These are phyloP conservation scores for Sphagnurus paluster DNA, from an alignment of 1,284 basidiomycete species.

Conservation along the genomic window DNA sequence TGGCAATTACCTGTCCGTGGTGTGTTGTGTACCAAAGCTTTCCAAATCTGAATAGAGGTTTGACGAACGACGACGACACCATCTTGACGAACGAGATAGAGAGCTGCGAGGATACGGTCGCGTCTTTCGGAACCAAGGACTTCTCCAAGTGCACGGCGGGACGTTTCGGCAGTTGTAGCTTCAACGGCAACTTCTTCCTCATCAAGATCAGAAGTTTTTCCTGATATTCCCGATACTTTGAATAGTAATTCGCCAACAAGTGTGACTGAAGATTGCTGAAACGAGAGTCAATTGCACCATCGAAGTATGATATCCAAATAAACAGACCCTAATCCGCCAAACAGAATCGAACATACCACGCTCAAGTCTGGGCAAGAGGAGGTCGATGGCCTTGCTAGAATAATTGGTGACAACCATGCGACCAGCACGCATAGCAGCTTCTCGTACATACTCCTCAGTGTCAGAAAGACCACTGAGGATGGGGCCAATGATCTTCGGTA, in stretches of 20 bases:
- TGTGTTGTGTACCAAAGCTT: slow-evolving; percentile 92
- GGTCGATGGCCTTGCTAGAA: slow-evolving; percentile 88
- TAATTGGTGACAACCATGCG: slow-evolving; percentile 99
- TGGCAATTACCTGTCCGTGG: slow-evolving; percentile 67
- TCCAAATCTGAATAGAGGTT: slow-evolving; percentile 97
- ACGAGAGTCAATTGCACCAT: slow-evolving; percentile 10
- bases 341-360: slow-evolving; percentile 92
- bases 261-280: slow-evolving; percentile 90
- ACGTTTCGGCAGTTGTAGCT: slow-evolving; percentile 69
- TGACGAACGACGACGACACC: slow-evolving; percentile 88
- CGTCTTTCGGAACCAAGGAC: slow-evolving; percentile 88
- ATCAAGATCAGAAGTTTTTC: slow-evolving; percentile 76
- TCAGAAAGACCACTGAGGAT: slow-evolving; percentile 94
- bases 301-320: not conserved
- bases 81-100: slow-evolving; percentile 96
- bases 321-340: slow-evolving; percentile 90
- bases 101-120: slow-evolving; percentile 86
- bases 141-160: slow-evolving; percentile 84
- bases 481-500: slow-evolving; percentile 92
- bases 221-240: slow-evolving; percentile 97
- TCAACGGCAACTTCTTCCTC: slow-evolving; percentile 79
- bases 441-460: slow-evolving; percentile 90
- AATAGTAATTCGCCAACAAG: slow-evolving; percentile 95
- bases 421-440: slow-evolving; percentile 98
- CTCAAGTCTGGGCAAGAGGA: slow-evolving; percentile 94